These are phyloP conservation scores for Bolboschoenus planiculmis DNA, from an alignment of 176 grass and related monocot species.

Conservation along the genomic window DNA sequence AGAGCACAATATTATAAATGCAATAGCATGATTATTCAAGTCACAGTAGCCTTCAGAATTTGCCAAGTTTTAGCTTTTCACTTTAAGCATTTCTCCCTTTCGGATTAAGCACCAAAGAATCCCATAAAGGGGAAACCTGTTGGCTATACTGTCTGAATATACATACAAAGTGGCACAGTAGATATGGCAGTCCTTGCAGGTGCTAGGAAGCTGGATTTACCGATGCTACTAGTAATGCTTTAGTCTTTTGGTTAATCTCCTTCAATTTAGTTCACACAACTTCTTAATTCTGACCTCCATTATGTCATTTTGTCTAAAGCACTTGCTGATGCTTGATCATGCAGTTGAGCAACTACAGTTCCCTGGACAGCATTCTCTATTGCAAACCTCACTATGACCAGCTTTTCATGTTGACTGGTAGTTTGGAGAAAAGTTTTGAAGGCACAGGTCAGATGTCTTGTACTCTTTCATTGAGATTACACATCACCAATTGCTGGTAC, in stretches of 20 bases:
- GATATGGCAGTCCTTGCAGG: too few relatives aligned
- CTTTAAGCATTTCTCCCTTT: too few relatives aligned
- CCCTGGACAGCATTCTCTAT: slow-evolving; percentile 79
- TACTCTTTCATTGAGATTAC: background rate
- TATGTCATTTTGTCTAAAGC: background rate
- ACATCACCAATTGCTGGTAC: background rate
- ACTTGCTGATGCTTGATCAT: slow-evolving; percentile 24
- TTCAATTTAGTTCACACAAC: background rate
- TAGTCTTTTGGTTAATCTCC: background rate
- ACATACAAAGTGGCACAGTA: too few relatives aligned
- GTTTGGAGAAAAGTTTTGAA: slow-evolving; percentile 99
- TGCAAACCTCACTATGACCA: slow-evolving; percentile 99
- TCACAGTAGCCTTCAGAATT: too few relatives aligned
- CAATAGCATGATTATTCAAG: too few relatives aligned
- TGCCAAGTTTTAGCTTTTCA: too few relatives aligned
- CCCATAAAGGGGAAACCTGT: too few relatives aligned
- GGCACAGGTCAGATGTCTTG: slow-evolving; percentile 34
- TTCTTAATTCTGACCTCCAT: background rate
- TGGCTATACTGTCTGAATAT: too few relatives aligned
- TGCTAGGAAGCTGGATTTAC: background rate
- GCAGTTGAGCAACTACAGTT: slow-evolving; percentile 95
- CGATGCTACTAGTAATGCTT: background rate
- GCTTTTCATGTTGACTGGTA: slow-evolving; percentile 88
- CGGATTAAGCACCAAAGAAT: too few relatives aligned
- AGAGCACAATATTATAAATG: too few relatives aligned